Conservation (phyloP, 2,329 filamentous ascomycete species). For the Fusarium oligoseptatum region DNA sequence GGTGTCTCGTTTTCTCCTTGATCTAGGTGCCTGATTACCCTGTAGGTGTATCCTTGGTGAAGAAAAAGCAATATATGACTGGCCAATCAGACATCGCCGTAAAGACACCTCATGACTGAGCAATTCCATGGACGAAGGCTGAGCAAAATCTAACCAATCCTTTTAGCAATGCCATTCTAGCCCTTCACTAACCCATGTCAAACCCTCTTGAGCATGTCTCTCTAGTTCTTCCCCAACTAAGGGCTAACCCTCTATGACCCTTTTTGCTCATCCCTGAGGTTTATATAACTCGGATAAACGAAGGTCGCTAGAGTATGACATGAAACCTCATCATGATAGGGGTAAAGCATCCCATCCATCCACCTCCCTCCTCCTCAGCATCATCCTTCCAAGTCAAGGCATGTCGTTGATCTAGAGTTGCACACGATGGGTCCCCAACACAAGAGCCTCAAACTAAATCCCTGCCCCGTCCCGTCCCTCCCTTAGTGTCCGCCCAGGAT, state of each 20-base stretch:
- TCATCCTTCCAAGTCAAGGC: neutral
- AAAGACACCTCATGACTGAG: neutral
- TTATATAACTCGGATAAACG: neutral
- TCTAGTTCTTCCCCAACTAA: neutral
- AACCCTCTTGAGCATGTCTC: neutral
- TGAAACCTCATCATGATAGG: neutral
- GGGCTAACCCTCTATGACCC: neutral
- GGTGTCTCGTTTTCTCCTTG: too few relatives aligned
- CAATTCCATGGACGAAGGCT: neutral
- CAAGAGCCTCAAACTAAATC: neutral
- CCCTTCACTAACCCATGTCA: neutral
- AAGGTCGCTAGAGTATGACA: neutral
- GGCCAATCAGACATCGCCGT: neutral
- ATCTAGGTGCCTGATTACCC: neutral
- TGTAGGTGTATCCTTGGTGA: neutral
- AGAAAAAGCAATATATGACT: conserved; percentile 1
- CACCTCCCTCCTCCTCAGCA: neutral
- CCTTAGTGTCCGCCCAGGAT: neutral
- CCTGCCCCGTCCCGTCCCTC: neutral
- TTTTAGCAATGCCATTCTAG: neutral
- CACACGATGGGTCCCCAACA: neutral
- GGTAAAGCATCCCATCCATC: neutral
- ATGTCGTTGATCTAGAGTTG: neutral
- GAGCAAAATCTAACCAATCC: neutral
- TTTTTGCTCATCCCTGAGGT: neutral